Evolutionary conservation across 805 yeast species (phyloP), one percentile per base, ranked within the genome.

Genomic region (Nakazawaea siamensis): DNA sequence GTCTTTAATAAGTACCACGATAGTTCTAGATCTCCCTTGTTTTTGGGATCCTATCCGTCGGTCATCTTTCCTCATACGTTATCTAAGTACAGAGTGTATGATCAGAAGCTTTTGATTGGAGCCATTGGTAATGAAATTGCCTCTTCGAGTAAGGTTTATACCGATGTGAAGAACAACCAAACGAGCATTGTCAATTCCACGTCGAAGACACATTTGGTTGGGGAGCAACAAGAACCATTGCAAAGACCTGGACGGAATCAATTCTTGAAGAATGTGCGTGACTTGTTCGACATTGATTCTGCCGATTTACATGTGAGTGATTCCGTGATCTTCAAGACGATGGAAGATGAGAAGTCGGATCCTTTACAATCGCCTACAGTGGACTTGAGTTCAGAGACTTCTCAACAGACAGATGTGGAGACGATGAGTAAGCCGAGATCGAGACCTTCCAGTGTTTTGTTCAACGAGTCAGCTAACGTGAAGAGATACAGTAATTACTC

Each of bases 1-100:
- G 45, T 57, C 16, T 68, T 66, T 39, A 52, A 61, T 29, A 57
- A 57, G 27, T 53, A 47, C 25, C 72, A 70, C 44, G 57, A 59
- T 33, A 49, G 60, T 3, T 68, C 74, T 24, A 61, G 74, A 52
- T 65, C 75, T 29, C 79, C 86, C 1, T 50, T 81, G 30, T 54
- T 73, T 15, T 59, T 68, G 2, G 88, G 88, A 4, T 68, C 80
- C 2, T 77, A 74, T 45, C 55, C 79, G 11, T 81, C 90, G 2
- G 62, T 80, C 10, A 44, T 81, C 33, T 81, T 80, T 50, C 76
- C 81, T 3, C 78, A 73, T 30, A 43, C 67, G 12, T 50, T 70
- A 12, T 73, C 80, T 11, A 58, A 60, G 18, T 80, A 75, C 51
- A 66, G 72, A 33, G 58, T 81, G 13, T 78, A 78, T 44, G 70